phyloP scores from a whole-genome alignment of 202 grass and related monocot genomes.

The Carex sylvatica region DNA sequence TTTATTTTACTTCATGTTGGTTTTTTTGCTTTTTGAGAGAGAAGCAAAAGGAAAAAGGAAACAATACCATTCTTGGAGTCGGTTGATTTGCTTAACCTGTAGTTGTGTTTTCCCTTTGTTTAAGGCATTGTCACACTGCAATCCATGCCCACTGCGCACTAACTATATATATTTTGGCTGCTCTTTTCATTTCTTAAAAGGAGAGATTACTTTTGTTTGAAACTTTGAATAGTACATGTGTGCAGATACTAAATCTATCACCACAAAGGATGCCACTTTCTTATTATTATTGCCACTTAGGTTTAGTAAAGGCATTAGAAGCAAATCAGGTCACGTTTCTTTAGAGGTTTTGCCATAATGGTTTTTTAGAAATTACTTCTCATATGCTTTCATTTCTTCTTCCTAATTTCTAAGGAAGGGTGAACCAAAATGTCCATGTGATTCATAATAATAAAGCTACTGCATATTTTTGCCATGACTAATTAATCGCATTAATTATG shows the following conservation, averaged over 20 bases:
- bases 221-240: conserved; percentile 6
- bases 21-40: conserved; percentile 17
- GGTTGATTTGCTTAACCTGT: conserved; percentile 19
- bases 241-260: background rate
- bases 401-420: background rate
- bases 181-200: conserved; percentile 23
- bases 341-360: background rate
- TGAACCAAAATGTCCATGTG: background rate
- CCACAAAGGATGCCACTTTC: background rate
- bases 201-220: background rate
- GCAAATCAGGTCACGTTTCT: background rate
- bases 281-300: background rate
- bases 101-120: conserved; percentile 17
- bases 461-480: background rate
- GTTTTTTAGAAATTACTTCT: background rate
- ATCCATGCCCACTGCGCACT: conserved; percentile 4
- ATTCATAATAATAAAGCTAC: background rate
- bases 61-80: conserved; percentile 19
- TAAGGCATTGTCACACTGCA: background rate
- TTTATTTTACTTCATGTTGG: conserved; percentile 17
- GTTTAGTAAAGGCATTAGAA: background rate
- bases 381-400: background rate
- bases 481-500: background rate
- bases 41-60: conserved; percentile 18
- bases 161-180: background rate